Evolutionary conservation across 495 filamentous ascomycete genomes (phyloP).

Genomic region (Endocarpon pusillum): DNA sequence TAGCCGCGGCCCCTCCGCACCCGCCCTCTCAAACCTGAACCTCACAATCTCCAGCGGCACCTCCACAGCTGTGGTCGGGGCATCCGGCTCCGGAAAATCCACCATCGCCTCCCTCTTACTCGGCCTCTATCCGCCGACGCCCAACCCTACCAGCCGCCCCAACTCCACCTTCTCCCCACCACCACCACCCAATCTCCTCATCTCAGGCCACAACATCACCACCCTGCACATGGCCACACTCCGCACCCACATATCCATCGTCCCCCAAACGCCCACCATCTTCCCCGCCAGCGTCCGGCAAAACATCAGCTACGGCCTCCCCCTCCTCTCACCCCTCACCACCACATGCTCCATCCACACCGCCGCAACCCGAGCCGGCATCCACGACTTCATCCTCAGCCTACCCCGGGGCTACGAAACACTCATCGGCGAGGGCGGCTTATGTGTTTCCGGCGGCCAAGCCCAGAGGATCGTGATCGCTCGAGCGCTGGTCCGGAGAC

Average conservation of each 20-base stretch:
- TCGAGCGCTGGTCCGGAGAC: conserved; percentile 53
- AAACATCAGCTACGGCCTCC: conserved; percentile 72
- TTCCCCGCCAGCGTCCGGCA: conserved; percentile 54
- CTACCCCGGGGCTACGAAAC: conserved; percentile 62
- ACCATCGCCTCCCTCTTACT: conserved; percentile 66
- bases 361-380: conserved; percentile 52
- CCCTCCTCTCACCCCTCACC: conserved; percentile 20
- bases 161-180: conserved; percentile 16
- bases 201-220: conserved; percentile 36
- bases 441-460: conserved; percentile 66
- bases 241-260: conserved; percentile 51
- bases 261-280: conserved; percentile 62
- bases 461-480: conserved; percentile 71
- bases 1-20: conserved; percentile 25
- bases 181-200: conserved; percentile 35
- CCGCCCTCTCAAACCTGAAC: conserved; percentile 40
- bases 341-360: conserved; percentile 23
- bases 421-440: conserved; percentile 58
- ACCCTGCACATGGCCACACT: conserved; percentile 43
- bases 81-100: conserved; percentile 78
- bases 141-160: conserved; percentile 7
- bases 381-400: conserved; percentile 65
- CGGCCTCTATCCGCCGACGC: conserved; percentile 37
- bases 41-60: conserved; percentile 40
- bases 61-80: conserved; percentile 60